Percentiles rank a stretch among this genome's conserved stretches.
Conservation (phyloP, 2,329 filamentous ascomycete species). For the Chaetomium globosum region DNA sequence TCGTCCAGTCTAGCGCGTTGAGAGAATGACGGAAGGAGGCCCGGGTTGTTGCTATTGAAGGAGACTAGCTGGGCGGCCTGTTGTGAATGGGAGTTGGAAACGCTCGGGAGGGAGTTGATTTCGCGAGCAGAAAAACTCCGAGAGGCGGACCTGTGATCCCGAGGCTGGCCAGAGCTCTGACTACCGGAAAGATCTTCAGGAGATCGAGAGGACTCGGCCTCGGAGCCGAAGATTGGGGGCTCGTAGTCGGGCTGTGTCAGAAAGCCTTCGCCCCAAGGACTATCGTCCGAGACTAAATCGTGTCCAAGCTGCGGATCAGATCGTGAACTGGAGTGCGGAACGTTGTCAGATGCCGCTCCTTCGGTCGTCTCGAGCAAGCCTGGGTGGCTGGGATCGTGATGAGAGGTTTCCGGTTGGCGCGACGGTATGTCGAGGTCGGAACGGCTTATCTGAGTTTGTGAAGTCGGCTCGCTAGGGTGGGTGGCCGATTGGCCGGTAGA, state of each 20-base stretch:
- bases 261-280: slow-evolving; percentile 22
- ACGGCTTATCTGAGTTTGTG: slow-evolving; percentile 22
- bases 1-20: slow-evolving; percentile 1
- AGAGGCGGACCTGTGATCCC: not conserved
- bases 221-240: not conserved
- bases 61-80: slow-evolving; percentile 30
- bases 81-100: slow-evolving; percentile 10
- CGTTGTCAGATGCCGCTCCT: not conserved
- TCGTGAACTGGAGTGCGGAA: not conserved
- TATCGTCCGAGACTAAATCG: not conserved
- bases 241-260: slow-evolving; percentile 28
- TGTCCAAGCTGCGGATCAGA: not conserved
- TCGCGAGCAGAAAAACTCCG: not conserved
- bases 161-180: not conserved
- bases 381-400: not conserved
- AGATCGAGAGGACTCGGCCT: not conserved
- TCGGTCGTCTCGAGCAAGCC: slow-evolving; percentile 12
- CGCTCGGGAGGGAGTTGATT: not conserved
- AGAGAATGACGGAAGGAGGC: slow-evolving; percentile 26
- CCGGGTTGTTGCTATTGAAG: slow-evolving; percentile 13
- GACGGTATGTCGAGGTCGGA: slow-evolving; percentile 28
- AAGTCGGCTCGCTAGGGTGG: slow-evolving; percentile 12
- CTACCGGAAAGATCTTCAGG: not conserved
- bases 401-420: slow-evolving; percentile 21
- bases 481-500: not conserved